Conservation (phyloP, 192 early-diverging fungal species). For the Coemansia sp. region DNA sequence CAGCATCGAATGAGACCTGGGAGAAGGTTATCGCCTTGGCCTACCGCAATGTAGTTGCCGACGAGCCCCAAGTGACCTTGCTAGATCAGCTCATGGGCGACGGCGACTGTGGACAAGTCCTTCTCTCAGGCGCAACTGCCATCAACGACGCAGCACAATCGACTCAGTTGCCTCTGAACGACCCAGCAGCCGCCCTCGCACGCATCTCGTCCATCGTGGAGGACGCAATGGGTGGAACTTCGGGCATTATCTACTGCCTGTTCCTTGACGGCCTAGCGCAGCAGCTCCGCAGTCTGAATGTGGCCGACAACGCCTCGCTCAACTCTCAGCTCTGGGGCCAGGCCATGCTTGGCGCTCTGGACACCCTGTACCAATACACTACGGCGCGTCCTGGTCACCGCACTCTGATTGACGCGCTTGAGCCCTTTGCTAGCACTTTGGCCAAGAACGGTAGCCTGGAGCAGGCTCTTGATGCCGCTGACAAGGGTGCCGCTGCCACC, state of each 20-base stretch:
- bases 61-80: slow-evolving; percentile 65
- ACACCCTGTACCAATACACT: slow-evolving; percentile 66
- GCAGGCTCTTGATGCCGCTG: slow-evolving; percentile 59
- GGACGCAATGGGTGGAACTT: slow-evolving; percentile 76
- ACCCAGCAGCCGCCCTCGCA: slow-evolving; percentile 60
- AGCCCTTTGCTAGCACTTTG: slow-evolving; percentile 65
- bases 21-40: slow-evolving; percentile 52
- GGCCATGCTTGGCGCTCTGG: slow-evolving; percentile 62
- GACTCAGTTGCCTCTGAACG: slow-evolving; percentile 53
- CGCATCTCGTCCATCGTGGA: slow-evolving; percentile 71
- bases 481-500: slow-evolving; percentile 60
- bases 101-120: slow-evolving; percentile 80
- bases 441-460: slow-evolving; percentile 43
- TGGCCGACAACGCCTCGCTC: slow-evolving; percentile 25
- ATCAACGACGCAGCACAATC: slow-evolving; percentile 56
- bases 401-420: slow-evolving; percentile 72
- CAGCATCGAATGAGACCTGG: slow-evolving; percentile 53
- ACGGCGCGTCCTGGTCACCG: slow-evolving; percentile 72
- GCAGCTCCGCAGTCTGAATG: slow-evolving; percentile 44
- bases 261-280: slow-evolving; percentile 68
- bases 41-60: slow-evolving; percentile 56
- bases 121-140: slow-evolving; percentile 68
- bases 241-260: slow-evolving; percentile 77
- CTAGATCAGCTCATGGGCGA: slow-evolving; percentile 80
- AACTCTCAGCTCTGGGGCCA: slow-evolving; percentile 51